Conservation (phyloP, 805 yeast species). For the Ogataea naganishii region DNA sequence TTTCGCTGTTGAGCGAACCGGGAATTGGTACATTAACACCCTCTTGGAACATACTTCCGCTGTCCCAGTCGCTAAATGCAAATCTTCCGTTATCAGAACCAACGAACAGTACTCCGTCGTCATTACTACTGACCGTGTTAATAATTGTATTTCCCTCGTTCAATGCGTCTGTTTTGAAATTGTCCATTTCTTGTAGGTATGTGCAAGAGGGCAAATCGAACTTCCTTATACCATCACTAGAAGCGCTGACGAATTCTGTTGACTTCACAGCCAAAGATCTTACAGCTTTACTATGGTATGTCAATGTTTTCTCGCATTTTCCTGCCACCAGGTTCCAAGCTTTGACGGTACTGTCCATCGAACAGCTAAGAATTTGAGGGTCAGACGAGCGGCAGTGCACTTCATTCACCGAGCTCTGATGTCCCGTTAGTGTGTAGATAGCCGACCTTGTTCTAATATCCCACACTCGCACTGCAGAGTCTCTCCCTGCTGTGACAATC, state of each 20-base stretch:
- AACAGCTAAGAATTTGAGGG: slow-evolving; percentile 79
- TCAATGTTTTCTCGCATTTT: slow-evolving; percentile 56
- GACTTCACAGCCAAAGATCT: slow-evolving; percentile 68
- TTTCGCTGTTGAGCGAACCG: slow-evolving; percentile 62
- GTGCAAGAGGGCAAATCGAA: slow-evolving; percentile 79
- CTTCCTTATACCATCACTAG: slow-evolving; percentile 72
- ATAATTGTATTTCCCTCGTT: slow-evolving; percentile 36
- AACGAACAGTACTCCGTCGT: slow-evolving; percentile 56
- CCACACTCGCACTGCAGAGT: slow-evolving; percentile 84
- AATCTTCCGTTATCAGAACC: slow-evolving; percentile 82
- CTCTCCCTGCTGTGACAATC: slow-evolving; percentile 83
- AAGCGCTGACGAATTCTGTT: slow-evolving; percentile 69
- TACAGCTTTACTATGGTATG: slow-evolving; percentile 80
- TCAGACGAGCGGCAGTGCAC: slow-evolving; percentile 62
- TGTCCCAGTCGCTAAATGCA: slow-evolving; percentile 68
- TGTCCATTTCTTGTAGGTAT: slow-evolving; percentile 45
- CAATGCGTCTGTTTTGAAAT: slow-evolving; percentile 29
- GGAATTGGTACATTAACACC: slow-evolving; percentile 48
- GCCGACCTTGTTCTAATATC: slow-evolving; percentile 77
- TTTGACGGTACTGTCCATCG: slow-evolving; percentile 77
- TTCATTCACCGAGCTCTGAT: slow-evolving; percentile 63
- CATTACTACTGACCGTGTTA: slow-evolving; percentile 59
- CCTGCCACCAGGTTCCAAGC: slow-evolving; percentile 91
- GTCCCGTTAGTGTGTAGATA: slow-evolving; percentile 75
- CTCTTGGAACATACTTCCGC: slow-evolving; percentile 57